Conservation (phyloP, 192 early-diverging fungal species). For the Rhizoclosmatium globosum region DNA sequence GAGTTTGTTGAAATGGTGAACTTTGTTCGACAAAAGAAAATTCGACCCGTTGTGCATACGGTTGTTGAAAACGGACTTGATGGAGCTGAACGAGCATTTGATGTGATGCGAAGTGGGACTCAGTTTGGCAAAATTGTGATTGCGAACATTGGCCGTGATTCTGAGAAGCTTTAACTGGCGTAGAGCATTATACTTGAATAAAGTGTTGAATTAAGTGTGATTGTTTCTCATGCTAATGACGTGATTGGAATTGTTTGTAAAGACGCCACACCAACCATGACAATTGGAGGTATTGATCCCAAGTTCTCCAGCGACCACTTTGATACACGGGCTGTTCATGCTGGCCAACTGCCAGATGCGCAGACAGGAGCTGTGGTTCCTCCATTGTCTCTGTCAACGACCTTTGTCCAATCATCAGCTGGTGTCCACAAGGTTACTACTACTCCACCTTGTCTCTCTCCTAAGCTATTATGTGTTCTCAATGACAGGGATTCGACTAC, state of each 20-base stretch:
- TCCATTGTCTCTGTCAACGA: conserved; percentile 93
- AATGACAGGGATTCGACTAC: conserved; percentile 91
- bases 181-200: too few species aligned
- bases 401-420: conserved; percentile 92
- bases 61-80: conserved; percentile 27
- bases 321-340: conserved; percentile 94
- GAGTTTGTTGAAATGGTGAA: conserved; percentile 71
- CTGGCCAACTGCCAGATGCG: conserved; percentile 89
- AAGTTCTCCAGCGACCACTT: conserved; percentile 56
- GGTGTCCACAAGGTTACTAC: conserved; percentile 76
- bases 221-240: too few species aligned
- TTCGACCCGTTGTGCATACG: conserved; percentile 57
- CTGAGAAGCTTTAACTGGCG: too few species aligned
- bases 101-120: conserved; percentile 35
- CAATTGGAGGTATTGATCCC: too few species aligned
- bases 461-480: conserved; percentile 10
- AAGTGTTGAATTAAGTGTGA: too few species aligned
- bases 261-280: too few species aligned
- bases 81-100: conserved; percentile 37
- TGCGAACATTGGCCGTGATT: too few species aligned
- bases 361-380: conserved; percentile 98
- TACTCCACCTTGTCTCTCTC: neutral
- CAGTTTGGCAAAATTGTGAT: conserved; percentile 49
- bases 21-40: conserved; percentile 64
- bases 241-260: too few species aligned